phyloP scores from a whole-genome alignment of 2,329 filamentous ascomycete species.

The Fusarium lateritium region DNA sequence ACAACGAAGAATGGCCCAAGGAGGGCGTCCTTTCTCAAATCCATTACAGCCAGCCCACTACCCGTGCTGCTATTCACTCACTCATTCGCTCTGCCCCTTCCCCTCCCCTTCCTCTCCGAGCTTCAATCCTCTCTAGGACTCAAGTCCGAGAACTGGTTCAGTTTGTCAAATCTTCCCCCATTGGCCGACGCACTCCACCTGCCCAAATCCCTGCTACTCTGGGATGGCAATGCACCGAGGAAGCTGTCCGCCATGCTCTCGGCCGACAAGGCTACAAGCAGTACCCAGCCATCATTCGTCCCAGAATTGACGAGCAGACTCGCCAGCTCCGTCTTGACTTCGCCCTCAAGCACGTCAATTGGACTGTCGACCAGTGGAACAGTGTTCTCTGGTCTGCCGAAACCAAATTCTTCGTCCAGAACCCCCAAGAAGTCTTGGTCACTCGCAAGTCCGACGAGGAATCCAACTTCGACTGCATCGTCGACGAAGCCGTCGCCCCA shows the following conservation, averaged over 20 bases:
- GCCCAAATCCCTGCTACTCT: conserved; percentile 17
- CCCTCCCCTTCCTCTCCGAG: not conserved
- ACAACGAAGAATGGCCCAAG: not conserved
- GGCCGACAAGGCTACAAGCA: conserved; percentile 25
- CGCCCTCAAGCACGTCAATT: conserved; percentile 23
- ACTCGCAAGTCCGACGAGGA: conserved; percentile 28
- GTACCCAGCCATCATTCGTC: conserved; percentile 23
- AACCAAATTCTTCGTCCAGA: conserved; percentile 1
- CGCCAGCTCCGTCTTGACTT: conserved; percentile 28
- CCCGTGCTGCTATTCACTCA: not conserved
- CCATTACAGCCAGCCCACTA: not conserved
- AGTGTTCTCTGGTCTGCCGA: conserved; percentile 30
- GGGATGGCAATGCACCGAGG: conserved; percentile 17
- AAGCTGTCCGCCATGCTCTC: conserved; percentile 21
- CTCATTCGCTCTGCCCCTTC: not conserved
- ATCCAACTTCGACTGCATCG: conserved; percentile 19
- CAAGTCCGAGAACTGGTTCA: conserved; percentile 21
- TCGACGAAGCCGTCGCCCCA: conserved; percentile 4
- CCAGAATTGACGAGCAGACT: conserved; percentile 21
- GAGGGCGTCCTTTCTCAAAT: not conserved
- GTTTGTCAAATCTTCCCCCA: conserved; percentile 29
- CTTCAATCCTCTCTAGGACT: not conserved
- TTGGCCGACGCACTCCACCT: conserved; percentile 20
- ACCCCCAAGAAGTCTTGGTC: conserved; percentile 15
- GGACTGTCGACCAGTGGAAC: conserved; percentile 34